Evolutionary conservation across 371 early-diverging fungal genomes (phyloP), one percentile per base, ranked within the genome.

Genomic region (Zopfochytrium polystomum): DNA sequence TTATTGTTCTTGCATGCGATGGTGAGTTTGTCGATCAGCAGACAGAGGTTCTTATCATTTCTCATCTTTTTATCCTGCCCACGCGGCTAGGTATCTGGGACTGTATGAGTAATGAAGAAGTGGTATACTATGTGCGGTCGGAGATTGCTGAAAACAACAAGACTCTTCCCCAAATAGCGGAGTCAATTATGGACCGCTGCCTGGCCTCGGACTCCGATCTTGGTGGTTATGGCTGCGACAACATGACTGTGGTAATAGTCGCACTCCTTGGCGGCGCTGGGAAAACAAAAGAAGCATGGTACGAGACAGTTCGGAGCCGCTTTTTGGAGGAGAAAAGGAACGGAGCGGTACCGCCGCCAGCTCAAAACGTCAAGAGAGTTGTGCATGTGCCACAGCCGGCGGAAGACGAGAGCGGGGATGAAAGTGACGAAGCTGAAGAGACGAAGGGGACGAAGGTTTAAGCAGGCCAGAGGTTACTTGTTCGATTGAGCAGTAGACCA

Each of bases 191-290:
- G 94, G 90, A 92, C 54, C 67, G 75, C 43, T 96, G 98, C 71
- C 77, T 97, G 55, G 93, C 95, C 27, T 76, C 81, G 31, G 74
- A 90, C 58, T 82, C 80, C 55, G 89, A 89, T 32, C 67, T 86
- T 54, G 87, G 88, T 33, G 93, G 92, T n/a, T 79, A 94, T 25
- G 98, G 98, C 18, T 94, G 95, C 76, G 98, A 97, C 71, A 97
- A 97, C 77, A 97, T 97, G 98, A 93, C 96, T 0, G 88, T 95
- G 13, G 77, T 95, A 42, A 89, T 97, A 35, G 87, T 92, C 2
- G 98, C 81, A 0, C 70, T 95, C 42, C 75, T 95, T 63, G 80
- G 87, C 60, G 92, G 90, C 43, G 18, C n/a, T n/a, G n/a, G n/a
- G n/a, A n/a, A n/a, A n/a, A n/a, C n/a, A n/a, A n/a, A n/a, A n/a